These are phyloP conservation scores for Cryptococcus neoformans DNA, from an alignment of 1,284 basidiomycete genomes.

Conservation along the genomic window DNA sequence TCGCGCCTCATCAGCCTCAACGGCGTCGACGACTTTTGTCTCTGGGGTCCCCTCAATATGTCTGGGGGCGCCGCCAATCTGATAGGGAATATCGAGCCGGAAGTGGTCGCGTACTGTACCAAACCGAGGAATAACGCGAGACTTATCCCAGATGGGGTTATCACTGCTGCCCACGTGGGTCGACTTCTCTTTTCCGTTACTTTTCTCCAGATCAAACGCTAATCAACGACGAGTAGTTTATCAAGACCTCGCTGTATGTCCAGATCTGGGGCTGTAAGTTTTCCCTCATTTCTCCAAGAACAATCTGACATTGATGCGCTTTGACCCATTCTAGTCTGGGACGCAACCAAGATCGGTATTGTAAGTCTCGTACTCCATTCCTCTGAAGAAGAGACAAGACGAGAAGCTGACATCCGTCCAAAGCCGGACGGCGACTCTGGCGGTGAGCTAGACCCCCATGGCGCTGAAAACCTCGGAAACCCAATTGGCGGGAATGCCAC, in stretches of 20 bases:
- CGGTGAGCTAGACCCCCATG: conserved; percentile 55
- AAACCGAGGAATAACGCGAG: conserved; percentile 39
- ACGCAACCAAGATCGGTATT: conserved; percentile 47
- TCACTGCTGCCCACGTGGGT: conserved; percentile 41
- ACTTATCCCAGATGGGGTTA: conserved; percentile 47
- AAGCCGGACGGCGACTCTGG: conserved; percentile 46
- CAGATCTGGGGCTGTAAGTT: conserved; percentile 50
- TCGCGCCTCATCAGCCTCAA: conserved; percentile 45
- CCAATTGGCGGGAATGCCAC: conserved; percentile 56
- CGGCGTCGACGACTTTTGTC: conserved; percentile 48
- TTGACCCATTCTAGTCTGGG: conserved; percentile 24
- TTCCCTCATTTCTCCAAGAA: neutral
- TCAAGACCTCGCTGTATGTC: conserved; percentile 48
- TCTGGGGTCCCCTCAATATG: conserved; percentile 40
- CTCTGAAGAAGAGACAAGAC: neutral
- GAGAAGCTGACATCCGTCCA: neutral
- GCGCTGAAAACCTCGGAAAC: conserved; percentile 53
- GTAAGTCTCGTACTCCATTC: conserved; percentile 14
- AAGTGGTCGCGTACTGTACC: conserved; percentile 44
- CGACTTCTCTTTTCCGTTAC: neutral
- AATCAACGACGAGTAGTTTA: conserved; percentile 26
- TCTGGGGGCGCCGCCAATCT: conserved; percentile 22
- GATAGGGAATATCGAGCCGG: conserved; percentile 45
- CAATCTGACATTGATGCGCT: neutral
- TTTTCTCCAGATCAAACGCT: neutral